These are phyloP conservation scores for Saksenaea vasiformis DNA, from an alignment of 371 early-diverging fungal species.

Conservation along the genomic window DNA sequence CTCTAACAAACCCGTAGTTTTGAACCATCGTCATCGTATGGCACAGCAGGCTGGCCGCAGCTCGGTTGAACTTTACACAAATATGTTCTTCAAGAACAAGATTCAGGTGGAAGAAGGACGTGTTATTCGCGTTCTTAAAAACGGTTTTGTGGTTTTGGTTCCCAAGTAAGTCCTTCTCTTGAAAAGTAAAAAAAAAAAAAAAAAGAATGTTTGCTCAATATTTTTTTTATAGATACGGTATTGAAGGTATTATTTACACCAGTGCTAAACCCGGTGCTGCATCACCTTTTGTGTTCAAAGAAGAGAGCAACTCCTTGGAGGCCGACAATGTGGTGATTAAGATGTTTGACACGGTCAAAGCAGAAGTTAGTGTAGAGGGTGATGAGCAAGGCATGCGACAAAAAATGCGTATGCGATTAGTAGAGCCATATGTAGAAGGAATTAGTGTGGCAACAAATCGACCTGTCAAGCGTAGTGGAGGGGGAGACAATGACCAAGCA, in stretches of 20 bases:
- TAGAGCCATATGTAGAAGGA: slow-evolving; percentile 67
- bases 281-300: slow-evolving; percentile 36
- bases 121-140: slow-evolving; percentile 89
- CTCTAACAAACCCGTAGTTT: no score
- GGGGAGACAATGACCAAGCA: slow-evolving; percentile 12
- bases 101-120: slow-evolving; percentile 82
- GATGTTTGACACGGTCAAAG: slow-evolving; percentile 77
- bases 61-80: slow-evolving; percentile 93
- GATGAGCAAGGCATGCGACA: slow-evolving; percentile 69
- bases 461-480: neutral
- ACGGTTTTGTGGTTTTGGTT: slow-evolving; percentile 90
- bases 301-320: slow-evolving; percentile 36
- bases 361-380: slow-evolving; percentile 80
- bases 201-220: neutral
- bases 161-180: slow-evolving; percentile 60
- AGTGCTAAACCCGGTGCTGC: slow-evolving; percentile 25
- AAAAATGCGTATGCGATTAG: slow-evolving; percentile 66
- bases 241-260: slow-evolving; percentile 89
- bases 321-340: slow-evolving; percentile 55
- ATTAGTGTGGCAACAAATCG: slow-evolving; percentile 38
- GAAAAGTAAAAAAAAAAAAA: no score
- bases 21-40: slow-evolving; percentile 95
- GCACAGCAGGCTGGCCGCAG: slow-evolving; percentile 95
- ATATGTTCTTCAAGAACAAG: slow-evolving; percentile 92
- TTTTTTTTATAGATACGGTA: slow-evolving; percentile 66